These are phyloP conservation scores for Russula olivacea DNA, from an alignment of 768 basidiomycete genomes.

Conservation along the genomic window DNA sequence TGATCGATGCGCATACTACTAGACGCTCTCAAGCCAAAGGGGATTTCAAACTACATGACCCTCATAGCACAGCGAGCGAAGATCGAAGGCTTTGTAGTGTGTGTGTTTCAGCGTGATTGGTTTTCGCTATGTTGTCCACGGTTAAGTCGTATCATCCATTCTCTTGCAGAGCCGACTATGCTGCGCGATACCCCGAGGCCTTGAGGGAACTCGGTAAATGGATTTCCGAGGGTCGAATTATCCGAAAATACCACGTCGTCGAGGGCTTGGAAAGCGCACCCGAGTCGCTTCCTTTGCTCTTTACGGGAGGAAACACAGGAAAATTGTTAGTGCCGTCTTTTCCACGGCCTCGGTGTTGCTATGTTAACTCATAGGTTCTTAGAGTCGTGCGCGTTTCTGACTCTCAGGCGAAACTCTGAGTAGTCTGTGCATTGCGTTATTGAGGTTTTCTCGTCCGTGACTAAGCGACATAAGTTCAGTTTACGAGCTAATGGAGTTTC, in stretches of 20 bases:
- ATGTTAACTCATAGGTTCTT: slow-evolving; percentile 1
- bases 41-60: slow-evolving; percentile 58
- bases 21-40: slow-evolving; percentile 58
- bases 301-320: slow-evolving; percentile 70
- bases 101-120: slow-evolving; percentile 38
- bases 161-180: slow-evolving; percentile 64
- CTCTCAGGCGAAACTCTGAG: slow-evolving; percentile 11
- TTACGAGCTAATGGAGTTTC: background rate
- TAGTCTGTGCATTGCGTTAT: background rate
- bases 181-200: slow-evolving; percentile 50
- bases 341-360: background rate
- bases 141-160: background rate
- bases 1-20: background rate
- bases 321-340: slow-evolving; percentile 46
- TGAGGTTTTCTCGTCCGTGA: no score
- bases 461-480: no score
- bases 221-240: slow-evolving; percentile 61
- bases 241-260: slow-evolving; percentile 74
- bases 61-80: slow-evolving; percentile 73
- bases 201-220: slow-evolving; percentile 50
- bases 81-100: slow-evolving; percentile 84
- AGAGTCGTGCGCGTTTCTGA: slow-evolving; percentile 55
- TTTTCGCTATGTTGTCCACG: background rate
- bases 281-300: slow-evolving; percentile 61
- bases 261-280: slow-evolving; percentile 73